Percentiles rank a stretch among this genome's conserved stretches.
Evolutionary conservation across 805 yeast species (phyloP).

Genomic region (Priceomyces medius): DNA sequence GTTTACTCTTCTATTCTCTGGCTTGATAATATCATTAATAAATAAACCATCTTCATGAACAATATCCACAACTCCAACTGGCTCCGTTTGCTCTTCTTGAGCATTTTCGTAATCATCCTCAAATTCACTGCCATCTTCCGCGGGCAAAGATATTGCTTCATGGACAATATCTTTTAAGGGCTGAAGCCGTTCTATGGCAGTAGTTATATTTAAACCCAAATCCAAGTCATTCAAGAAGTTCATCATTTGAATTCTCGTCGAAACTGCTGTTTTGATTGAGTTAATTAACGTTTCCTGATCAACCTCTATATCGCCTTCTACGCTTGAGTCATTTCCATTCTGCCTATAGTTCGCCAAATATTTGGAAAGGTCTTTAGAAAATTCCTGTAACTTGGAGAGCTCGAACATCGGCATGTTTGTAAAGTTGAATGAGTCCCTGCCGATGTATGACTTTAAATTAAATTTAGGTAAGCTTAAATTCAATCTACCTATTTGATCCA

Average conservation of each 20-base stretch:
- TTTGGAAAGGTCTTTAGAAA: conserved; percentile 29
- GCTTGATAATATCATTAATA: conserved; percentile 51
- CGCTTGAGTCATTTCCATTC: conserved; percentile 4
- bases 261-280: conserved; percentile 38
- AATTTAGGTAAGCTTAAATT: conserved; percentile 31
- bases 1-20: conserved; percentile 26
- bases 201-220: conserved; percentile 48
- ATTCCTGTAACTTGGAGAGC: conserved; percentile 21
- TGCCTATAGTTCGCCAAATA: conserved; percentile 28
- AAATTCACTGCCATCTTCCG: conserved; percentile 40
- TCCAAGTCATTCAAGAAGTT: conserved; percentile 39
- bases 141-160: conserved; percentile 48
- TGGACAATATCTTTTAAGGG: conserved; percentile 45
- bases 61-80: conserved; percentile 53
- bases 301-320: conserved; percentile 6
- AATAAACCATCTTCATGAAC: conserved; percentile 48
- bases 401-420: conserved; percentile 24
- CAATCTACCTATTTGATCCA: conserved; percentile 52
- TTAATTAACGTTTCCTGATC: conserved; percentile 23
- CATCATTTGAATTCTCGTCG: conserved; percentile 42
- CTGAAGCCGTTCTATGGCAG: conserved; percentile 55
- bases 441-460: conserved; percentile 22
- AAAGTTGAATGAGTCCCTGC: conserved; percentile 14
- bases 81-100: conserved; percentile 39
- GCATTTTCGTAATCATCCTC: conserved; percentile 19